A percentile compares a stretch with the other conserved stretches of the same genome.
Evolutionary conservation across 2,329 filamentous ascomycete species (phyloP).

Genomic region (Penicillium janthinellum): DNA sequence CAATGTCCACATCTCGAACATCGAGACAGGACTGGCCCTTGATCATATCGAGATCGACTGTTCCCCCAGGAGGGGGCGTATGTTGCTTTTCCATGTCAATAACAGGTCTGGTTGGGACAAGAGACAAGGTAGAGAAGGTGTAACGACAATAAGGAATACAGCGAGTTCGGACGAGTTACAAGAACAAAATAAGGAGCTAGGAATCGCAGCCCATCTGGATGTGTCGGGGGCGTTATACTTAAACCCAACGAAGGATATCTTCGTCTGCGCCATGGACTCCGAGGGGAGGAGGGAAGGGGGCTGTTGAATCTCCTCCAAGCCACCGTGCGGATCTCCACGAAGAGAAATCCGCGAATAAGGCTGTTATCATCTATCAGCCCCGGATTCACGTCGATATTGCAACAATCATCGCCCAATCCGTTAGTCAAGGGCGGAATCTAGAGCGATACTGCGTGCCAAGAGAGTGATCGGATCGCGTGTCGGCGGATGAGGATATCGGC

Average conservation of each 20-base stretch:
- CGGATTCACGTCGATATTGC: background rate
- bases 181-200: no score
- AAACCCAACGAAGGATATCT: background rate
- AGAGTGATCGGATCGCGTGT: background rate
- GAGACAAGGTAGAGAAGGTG: background rate
- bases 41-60: slow-evolving; percentile 22
- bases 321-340: background rate
- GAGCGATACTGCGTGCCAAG: slow-evolving; percentile 5
- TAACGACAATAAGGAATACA: no score
- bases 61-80: background rate
- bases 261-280: background rate
- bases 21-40: slow-evolving; percentile 13
- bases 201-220: background rate
- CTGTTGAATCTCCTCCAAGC: background rate
- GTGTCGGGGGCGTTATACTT: background rate
- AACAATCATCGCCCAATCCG: background rate
- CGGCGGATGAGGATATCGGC: slow-evolving; percentile 12
- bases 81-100: slow-evolving; percentile 25
- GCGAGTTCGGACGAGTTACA: no score
- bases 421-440: background rate
- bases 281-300: background rate
- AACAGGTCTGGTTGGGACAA: background rate
- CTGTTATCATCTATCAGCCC: background rate
- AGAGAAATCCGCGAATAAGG: background rate
- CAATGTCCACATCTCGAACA: slow-evolving; percentile 31